Evolutionary conservation across 2,329 filamentous ascomycete species (phyloP), one percentile per base, ranked within the genome.

Genomic region (Penicillium janthinellum): DNA sequence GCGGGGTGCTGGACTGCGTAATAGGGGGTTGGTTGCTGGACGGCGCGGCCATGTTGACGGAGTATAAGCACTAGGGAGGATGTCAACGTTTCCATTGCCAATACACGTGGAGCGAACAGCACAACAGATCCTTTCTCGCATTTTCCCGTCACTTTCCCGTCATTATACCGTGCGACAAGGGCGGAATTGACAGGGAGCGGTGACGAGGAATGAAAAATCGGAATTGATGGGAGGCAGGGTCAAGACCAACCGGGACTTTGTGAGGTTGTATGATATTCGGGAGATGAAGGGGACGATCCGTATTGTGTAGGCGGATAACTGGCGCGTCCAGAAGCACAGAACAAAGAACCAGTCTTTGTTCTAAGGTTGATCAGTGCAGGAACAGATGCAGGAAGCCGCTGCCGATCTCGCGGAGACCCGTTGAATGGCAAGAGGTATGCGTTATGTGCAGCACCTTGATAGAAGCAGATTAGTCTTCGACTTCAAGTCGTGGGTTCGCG

Each of bases 31-130:
- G 61, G 58, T 69, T 73, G 56, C 60, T 68, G 34, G 67, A 64
- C 57, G 67, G 66, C 41, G 71, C 64, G 58, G 77, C 77, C 86
- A 88, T 71, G 65, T 57, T 62, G 54, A 65, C 67, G 81, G 76
- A 63, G 57, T 48, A 54, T 53, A 22, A 44, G 60, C 59, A 52
- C 53, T 63, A 53, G 20, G n/a, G 35, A 39, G 25, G 34, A 39
- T n/a, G 20, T 34, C 17, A 37, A 12, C 28, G 14, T 17, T 20
- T 51, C 10, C n/a, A 22, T 11, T n/a, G 4, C 14, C 4, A 17
- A 45, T n/a, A 12, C 17, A 45, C 5, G 28, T 31, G 28, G 7
- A 31, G 28, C 28, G 5, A 8, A 31, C 7, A 31, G 5, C 7
- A 31, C 28, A 8, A 31, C 5, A 31, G 28, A 31, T 31, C 28